Evolutionary conservation across 2,329 filamentous ascomycete species (phyloP), one percentile per base, ranked within the genome.

Genomic region (Claviceps fusiformis): DNA sequence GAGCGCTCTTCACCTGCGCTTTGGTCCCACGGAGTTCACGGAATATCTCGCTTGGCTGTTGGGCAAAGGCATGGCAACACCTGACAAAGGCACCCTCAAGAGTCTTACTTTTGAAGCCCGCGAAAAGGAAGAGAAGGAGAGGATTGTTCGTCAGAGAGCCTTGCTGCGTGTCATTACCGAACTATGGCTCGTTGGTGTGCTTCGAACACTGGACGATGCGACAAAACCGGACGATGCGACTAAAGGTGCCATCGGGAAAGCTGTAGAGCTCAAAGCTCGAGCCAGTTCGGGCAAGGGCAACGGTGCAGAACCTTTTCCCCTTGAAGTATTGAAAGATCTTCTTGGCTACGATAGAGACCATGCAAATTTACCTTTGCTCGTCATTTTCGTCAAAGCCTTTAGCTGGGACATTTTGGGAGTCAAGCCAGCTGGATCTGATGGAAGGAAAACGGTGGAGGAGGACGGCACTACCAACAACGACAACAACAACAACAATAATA

Each of bases 281-380:
- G 65, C 75, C 10, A 67, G 71, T 44, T 76, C 77, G 29, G 70
- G 73, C 53, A 81, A 82, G 57, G 82, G 82, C 60, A 78, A 79
- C 33, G 82, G 79, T 45, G 80, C 89, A 2, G 93, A 98, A 60
- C 93, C 93, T 0, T 97, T 98, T 62, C 95, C 95, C 3, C 76
- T 98, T 24, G 93, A 98, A 68, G 92, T 97, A n/a, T 75, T 98
- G 45, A 98, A 98, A 72, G 95, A 98, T 67, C 80, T 98, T 60
- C 79, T 98, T 17, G 90, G 91, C 8, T 86, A 97, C 66, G 93
- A 98, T 67, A 83, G 90, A 55, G 92, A 98, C 62, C 93, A 97
- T 65, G 76, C 82, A 55, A 98, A 97, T 65, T 73, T 98, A 47
- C 90, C 93, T 1, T 75, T 98, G 49, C 86, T 96, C 6, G 93